Evolutionary conservation across 306 rosid genomes (phyloP).

Genomic region (Pterocarpus macrocarpus): DNA sequence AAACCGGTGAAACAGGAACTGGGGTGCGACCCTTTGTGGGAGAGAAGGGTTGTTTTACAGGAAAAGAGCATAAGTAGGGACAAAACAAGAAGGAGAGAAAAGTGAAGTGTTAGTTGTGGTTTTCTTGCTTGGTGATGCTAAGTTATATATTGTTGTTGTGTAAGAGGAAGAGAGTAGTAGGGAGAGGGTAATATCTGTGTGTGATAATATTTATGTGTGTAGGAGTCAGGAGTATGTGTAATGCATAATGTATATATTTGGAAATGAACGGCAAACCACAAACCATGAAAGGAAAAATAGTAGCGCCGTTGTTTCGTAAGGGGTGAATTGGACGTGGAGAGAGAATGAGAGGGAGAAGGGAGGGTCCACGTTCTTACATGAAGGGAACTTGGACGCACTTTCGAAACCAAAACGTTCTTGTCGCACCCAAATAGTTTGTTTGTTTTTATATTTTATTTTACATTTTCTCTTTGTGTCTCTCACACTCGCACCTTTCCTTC

Average conservation of each 20-base stretch:
- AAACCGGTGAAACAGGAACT: conserved; percentile 38
- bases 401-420: conserved; percentile 53
- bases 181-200: no score
- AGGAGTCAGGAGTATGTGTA: not conserved
- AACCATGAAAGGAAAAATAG: conserved; percentile 32
- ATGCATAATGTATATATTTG: not conserved
- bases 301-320: conserved; percentile 67
- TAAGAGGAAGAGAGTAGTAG: no score
- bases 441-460: not conserved
- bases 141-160: no score
- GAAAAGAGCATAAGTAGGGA: conserved; percentile 1
- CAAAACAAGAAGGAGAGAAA: conserved; percentile 4
- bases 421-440: conserved; percentile 50
- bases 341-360: conserved; percentile 4
- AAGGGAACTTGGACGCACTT: conserved; percentile 88
- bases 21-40: not conserved
- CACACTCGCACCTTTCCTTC: no score
- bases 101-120: not conserved
- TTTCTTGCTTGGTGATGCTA: not conserved
- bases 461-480: not conserved
- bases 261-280: conserved; percentile 27
- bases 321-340: not conserved
- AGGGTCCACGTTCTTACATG: conserved; percentile 69
- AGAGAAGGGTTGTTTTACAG: not conserved
- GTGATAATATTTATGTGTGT: no score